Evolutionary conservation across 2,329 filamentous ascomycete genomes (phyloP).

Genomic region (Colletotrichum shisoi): DNA sequence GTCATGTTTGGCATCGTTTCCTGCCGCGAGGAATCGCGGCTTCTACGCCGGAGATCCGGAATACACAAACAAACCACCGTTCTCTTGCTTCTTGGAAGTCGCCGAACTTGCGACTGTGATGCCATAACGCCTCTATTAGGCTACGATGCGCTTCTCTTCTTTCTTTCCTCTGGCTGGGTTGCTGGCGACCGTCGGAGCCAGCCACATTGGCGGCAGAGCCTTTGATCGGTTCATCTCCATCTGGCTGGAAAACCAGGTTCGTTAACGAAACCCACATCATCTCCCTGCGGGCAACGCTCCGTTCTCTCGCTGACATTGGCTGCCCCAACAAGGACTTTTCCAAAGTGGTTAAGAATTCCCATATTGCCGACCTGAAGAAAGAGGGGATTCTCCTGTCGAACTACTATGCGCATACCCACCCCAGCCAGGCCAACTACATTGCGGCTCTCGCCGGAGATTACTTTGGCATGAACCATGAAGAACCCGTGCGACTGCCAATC

Average conservation of each 20-base stretch:
- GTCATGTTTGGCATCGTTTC: neutral
- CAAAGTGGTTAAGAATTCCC: constrained; percentile 51
- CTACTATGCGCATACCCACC: constrained; percentile 58
- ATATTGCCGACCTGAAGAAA: constrained; percentile 52
- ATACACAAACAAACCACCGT: neutral
- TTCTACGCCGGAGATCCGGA: neutral
- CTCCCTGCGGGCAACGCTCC: constrained; percentile 3
- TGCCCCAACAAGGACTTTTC: constrained; percentile 51
- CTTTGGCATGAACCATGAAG: constrained; percentile 59
- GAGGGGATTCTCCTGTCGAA: constrained; percentile 55
- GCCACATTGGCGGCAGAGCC: constrained; percentile 47
- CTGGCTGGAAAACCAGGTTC: constrained; percentile 56
- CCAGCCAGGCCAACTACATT: constrained; percentile 58
- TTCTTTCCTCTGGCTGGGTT: constrained; percentile 17
- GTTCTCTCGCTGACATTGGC: constrained; percentile 26
- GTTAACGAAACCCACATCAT: constrained; percentile 29
- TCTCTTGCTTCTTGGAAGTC: neutral
- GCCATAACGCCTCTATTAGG: constrained; percentile 1
- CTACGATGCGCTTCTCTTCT: constrained; percentile 17
- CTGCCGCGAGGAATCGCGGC: neutral
- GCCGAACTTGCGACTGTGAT: constrained; percentile 3
- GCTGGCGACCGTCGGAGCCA: constrained; percentile 26
- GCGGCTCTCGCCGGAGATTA: constrained; percentile 58
- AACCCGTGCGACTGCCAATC: constrained; percentile 54
- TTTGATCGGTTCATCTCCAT: constrained; percentile 56